These are phyloP conservation scores for Poa pratensis DNA, from an alignment of 176 grass and related monocot species.

Conservation along the genomic window DNA sequence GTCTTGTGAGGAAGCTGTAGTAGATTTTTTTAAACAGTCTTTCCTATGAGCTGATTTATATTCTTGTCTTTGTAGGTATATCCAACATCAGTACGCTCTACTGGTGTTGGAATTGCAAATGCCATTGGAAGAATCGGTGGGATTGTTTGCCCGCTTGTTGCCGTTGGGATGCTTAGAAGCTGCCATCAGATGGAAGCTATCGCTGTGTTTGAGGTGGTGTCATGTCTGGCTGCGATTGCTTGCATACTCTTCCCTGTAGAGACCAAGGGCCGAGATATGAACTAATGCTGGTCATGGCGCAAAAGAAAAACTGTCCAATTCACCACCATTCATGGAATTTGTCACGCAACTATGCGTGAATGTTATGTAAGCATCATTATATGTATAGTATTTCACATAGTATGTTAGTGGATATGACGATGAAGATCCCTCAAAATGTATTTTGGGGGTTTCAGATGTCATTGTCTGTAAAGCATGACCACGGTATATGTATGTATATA, in stretches of 20 bases:
- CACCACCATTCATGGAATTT: neutral
- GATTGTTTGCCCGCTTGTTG: constrained; percentile 68
- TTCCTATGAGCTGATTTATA: neutral
- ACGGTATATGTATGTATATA: neutral
- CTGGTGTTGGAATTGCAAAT: constrained; percentile 60
- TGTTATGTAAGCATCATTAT: neutral
- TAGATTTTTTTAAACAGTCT: neutral
- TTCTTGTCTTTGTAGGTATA: constrained; percentile 56
- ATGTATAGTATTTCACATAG: neutral
- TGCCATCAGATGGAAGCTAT: constrained; percentile 75
- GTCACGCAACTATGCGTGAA: neutral
- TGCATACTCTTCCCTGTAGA: constrained; percentile 68
- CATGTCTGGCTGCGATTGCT: constrained; percentile 59
- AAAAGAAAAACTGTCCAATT: neutral
- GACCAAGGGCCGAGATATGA: constrained; percentile 62
- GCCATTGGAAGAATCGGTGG: constrained; percentile 78
- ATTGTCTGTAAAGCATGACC: constrained; percentile 8
- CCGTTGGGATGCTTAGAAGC: constrained; percentile 56
- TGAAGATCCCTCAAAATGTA: constrained; percentile 18
- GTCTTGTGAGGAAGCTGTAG: neutral
- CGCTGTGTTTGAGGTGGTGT: constrained; percentile 63
- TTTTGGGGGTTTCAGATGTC: constrained; percentile 5
- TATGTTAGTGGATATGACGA: neutral
- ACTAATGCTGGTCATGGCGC: constrained; percentile 24
- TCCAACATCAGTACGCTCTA: constrained; percentile 67